Percentiles rank a stretch among this genome's conserved stretches.
These are phyloP conservation scores for Hymenoscyphus scutula DNA, from an alignment of 2,329 filamentous ascomycete species.

Conservation along the genomic window DNA sequence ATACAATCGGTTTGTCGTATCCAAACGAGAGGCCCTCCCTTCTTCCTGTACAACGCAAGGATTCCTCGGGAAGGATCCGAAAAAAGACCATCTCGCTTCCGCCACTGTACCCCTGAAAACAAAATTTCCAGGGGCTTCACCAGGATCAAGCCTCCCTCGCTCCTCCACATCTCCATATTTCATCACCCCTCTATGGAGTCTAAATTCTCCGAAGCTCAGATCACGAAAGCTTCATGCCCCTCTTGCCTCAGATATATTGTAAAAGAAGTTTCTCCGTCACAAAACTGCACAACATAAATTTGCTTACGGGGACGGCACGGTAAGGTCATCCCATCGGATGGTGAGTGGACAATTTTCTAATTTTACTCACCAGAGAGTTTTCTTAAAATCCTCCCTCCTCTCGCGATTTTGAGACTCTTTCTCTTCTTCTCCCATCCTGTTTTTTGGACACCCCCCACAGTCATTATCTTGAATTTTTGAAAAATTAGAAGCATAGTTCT, in stretches of 20 bases:
- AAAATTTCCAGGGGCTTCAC: neutral
- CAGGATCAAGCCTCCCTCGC: neutral
- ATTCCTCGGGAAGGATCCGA: neutral
- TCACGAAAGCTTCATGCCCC: neutral
- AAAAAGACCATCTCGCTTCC: neutral
- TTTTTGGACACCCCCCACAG: neutral
- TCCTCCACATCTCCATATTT: neutral
- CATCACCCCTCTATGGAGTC: neutral
- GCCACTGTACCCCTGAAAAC: neutral
- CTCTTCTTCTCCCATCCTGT: neutral
- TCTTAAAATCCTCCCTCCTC: neutral
- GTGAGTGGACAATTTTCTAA: neutral
- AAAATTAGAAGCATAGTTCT: conserved; percentile 27
- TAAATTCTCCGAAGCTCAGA: neutral
- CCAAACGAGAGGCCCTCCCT: neutral
- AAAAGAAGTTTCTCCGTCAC: neutral
- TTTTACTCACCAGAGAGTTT: neutral
- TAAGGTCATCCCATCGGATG: neutral
- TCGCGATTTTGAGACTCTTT: neutral
- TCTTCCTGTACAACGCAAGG: neutral
- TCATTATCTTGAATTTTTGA: neutral
- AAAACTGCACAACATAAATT: neutral
- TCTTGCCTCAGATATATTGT: neutral
- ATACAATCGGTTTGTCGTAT: neutral
- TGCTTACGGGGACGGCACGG: conserved; percentile 1